Evolutionary conservation across 768 basidiomycete species (phyloP), one percentile per base, ranked within the genome.

Genomic region (Mycena belliarum): DNA sequence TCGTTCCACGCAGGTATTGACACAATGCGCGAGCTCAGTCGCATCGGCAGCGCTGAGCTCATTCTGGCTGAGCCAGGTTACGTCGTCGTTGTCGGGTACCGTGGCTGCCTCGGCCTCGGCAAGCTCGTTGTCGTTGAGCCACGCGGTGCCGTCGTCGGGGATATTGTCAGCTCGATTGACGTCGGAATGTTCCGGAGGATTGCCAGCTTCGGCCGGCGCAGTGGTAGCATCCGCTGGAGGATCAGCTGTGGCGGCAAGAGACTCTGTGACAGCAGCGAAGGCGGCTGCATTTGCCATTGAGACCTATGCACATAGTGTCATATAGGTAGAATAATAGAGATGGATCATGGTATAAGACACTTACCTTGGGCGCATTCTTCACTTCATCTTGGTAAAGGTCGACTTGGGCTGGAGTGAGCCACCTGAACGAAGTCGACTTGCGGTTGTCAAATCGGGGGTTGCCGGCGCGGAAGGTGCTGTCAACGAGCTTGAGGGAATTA

Each of bases 401-500:
- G 14, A 37, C 35, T 15, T 37, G 35, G 6, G 35, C 6, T n/a
- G 20, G 1, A 54, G 4, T 44, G 44, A 54, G 1, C 52, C 25
- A 9, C 20, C 23, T 15, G 33, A 11, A 15, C 16, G 29, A 32
- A 6, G 18, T n/a, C 6, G 37, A 38, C 6, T 6, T n/a, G 4
- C 52, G 43, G 20, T 54, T 11, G 16, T 52, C 52, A 8, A 6
- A 3, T 1, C 41, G 42, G 3, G 28, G 26, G 1, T 11, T 20
- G 1, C 52, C 52, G 0, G 52, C n/a, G 10, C 21, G 20, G 16
- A 33, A 44, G 1, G 28, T 28, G 42, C 29, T 35, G 5, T 29
- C 51, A 2, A 52, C 42, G 23, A 23, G 57, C 48, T 72, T 70
- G 15, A 70, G 52, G 0, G 69, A 73, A 38, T 73, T 55, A 20